Conservation (phyloP, 1,284 basidiomycete genomes). For the Schizophyllum amplum region DNA sequence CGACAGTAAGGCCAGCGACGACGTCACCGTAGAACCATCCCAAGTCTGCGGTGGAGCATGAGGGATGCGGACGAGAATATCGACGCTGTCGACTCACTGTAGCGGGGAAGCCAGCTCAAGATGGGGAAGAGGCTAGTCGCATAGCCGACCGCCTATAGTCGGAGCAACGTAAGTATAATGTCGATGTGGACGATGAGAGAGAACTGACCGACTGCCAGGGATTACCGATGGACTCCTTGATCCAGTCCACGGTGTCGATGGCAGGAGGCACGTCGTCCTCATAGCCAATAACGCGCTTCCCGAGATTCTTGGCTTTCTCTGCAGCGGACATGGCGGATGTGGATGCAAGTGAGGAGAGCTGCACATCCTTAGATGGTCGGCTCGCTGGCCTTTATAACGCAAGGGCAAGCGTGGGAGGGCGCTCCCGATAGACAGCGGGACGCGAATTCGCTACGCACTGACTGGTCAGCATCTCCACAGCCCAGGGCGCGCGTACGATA, state of each 20-base stretch:
- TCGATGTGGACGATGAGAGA: slow-evolving; percentile 4
- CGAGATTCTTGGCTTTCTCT: slow-evolving; percentile 36
- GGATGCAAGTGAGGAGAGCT: slow-evolving; percentile 22
- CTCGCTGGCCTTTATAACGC: slow-evolving; percentile 1
- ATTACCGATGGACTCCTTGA: slow-evolving; percentile 28
- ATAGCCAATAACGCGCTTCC: slow-evolving; percentile 52
- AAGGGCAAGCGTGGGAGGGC: neutral
- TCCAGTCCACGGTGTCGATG: slow-evolving; percentile 48
- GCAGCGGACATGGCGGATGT: slow-evolving; percentile 19
- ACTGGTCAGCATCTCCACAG: neutral
- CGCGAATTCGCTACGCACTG: neutral
- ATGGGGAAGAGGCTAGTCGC: slow-evolving; percentile 75
- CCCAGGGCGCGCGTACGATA: neutral
- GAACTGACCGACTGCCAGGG: slow-evolving; percentile 41
- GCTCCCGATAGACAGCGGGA: neutral
- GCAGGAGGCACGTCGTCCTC: slow-evolving; percentile 52
- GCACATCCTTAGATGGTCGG: slow-evolving; percentile 3
- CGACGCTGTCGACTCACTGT: slow-evolving; percentile 47
- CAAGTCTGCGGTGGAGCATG: slow-evolving; percentile 26
- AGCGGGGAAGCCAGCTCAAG: slow-evolving; percentile 73
- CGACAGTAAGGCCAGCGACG: slow-evolving; percentile 86
- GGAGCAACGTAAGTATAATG: slow-evolving; percentile 6
- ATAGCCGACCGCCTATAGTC: slow-evolving; percentile 48
- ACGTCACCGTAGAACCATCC: slow-evolving; percentile 76
- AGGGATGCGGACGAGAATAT: neutral